These are phyloP conservation scores for Coemansia sp. DNA, from an alignment of 192 early-diverging fungal species.

Conservation along the genomic window DNA sequence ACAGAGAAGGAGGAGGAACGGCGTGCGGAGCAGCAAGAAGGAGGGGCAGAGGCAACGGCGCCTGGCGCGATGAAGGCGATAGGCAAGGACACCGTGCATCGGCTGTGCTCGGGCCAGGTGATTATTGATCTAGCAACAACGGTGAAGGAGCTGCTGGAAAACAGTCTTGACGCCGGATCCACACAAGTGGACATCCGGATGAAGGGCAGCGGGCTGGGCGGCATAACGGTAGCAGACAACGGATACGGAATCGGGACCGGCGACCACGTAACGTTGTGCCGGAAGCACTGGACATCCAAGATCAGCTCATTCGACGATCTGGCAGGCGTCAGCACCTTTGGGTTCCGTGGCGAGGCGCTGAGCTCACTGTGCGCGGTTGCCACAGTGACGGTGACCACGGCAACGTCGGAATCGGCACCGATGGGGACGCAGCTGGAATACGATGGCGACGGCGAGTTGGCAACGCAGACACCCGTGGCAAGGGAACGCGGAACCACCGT, in stretches of 20 bases:
- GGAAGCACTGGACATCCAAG: constrained; percentile 92
- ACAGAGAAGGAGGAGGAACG: background rate
- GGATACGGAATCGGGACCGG: constrained; percentile 72
- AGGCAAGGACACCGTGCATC: constrained; percentile 60
- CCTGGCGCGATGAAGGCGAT: constrained; percentile 22
- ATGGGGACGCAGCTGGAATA: constrained; percentile 72
- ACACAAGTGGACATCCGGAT: constrained; percentile 81
- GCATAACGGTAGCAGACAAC: constrained; percentile 83
- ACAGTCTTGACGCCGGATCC: constrained; percentile 86
- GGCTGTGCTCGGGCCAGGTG: constrained; percentile 89
- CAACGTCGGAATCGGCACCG: constrained; percentile 56
- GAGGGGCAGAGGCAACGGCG: background rate
- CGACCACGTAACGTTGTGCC: constrained; percentile 71
- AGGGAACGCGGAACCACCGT: constrained; percentile 80
- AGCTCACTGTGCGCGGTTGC: constrained; percentile 78
- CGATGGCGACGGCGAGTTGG: constrained; percentile 64
- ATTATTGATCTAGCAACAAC: constrained; percentile 80
- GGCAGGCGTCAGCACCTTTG: constrained; percentile 76
- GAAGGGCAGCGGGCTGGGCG: constrained; percentile 74
- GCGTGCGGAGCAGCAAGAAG: background rate
- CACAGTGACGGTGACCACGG: constrained; percentile 64
- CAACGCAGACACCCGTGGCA: constrained; percentile 48
- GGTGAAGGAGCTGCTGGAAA: constrained; percentile 95
- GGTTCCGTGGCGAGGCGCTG: constrained; percentile 93
- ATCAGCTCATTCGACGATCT: constrained; percentile 77